A percentile compares a stretch with the other conserved stretches of the same genome.
phyloP scores from a whole-genome alignment of 108 stramenopile genomes.

The Aurantiochytrium sp. region DNA sequence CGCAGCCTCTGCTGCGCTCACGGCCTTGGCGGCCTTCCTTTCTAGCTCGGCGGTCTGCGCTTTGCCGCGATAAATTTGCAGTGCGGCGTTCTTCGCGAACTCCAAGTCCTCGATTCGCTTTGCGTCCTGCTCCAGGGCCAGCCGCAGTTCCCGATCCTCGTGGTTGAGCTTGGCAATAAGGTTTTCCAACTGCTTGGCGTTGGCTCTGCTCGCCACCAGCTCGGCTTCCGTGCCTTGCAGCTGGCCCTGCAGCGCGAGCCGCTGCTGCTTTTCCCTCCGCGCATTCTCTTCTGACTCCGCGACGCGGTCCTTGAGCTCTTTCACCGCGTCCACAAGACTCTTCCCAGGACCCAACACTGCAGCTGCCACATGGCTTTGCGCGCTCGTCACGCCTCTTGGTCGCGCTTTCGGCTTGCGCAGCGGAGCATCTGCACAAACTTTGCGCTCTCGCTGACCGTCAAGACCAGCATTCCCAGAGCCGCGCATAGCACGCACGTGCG shows the following conservation, averaged over 20 bases:
- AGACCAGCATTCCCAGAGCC: too few relatives aligned
- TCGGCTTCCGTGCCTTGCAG: not conserved
- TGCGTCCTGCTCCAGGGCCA: not conserved
- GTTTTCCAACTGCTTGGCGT: not conserved
- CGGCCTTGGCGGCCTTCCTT: not conserved
- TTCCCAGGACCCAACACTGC: not conserved
- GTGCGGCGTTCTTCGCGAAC: not conserved
- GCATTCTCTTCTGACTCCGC: not conserved
- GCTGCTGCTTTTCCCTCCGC: not conserved
- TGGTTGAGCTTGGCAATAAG: not conserved
- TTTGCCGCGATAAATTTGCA: not conserved
- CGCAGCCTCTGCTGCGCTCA: not conserved
- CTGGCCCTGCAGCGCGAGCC: not conserved
- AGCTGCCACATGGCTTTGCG: not conserved
- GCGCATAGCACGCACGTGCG: too few relatives aligned
- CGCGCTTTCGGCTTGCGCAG: too few relatives aligned
- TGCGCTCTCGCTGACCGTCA: too few relatives aligned
- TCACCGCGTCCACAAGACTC: not conserved
- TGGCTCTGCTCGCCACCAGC: not conserved
- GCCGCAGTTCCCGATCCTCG: not conserved
- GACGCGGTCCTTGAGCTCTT: not conserved
- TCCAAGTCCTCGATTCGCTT: constrained; percentile 3
- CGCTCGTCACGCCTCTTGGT: too few relatives aligned
- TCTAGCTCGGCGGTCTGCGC: not conserved
- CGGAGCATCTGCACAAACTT: too few relatives aligned